phyloP scores from a whole-genome alignment of 108 stramenopile species.

The Stephanodiscus triporus region DNA sequence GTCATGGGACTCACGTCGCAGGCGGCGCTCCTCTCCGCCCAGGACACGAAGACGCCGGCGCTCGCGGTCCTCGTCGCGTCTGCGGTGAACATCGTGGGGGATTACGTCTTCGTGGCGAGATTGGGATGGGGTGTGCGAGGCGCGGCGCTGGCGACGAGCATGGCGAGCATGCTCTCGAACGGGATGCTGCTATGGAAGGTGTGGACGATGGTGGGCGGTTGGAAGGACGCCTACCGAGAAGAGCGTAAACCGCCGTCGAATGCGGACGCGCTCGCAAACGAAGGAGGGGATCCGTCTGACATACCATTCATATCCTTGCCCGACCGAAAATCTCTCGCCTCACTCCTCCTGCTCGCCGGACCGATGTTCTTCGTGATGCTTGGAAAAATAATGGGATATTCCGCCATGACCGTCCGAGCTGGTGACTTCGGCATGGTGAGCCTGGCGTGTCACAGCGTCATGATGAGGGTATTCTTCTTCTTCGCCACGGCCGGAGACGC shows the following conservation, averaged over 20 bases:
- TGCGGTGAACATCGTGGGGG: conserved; percentile 76
- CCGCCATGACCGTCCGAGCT: conserved; percentile 74
- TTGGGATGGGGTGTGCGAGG: conserved; percentile 64
- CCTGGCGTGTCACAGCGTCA: conserved; percentile 86
- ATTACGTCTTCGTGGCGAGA: conserved; percentile 61
- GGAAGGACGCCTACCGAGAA: conserved; percentile 54
- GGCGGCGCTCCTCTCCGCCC: conserved; percentile 70
- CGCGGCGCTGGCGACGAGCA: conserved; percentile 75
- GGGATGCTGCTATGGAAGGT: conserved; percentile 59
- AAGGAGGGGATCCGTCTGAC: conserved; percentile 3
- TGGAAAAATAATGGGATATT: conserved; percentile 79
- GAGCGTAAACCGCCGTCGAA: no score
- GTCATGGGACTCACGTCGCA: conserved; percentile 80
- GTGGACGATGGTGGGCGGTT: conserved; percentile 47
- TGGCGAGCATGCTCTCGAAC: conserved; percentile 57
- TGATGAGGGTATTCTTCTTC: conserved; percentile 93
- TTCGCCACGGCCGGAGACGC: conserved; percentile 92
- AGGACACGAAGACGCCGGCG: conserved; percentile 83
- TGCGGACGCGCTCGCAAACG: background rate
- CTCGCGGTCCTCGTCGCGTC: conserved; percentile 76
- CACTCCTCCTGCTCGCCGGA: conserved; percentile 72
- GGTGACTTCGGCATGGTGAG: conserved; percentile 75
- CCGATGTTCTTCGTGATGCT: conserved; percentile 86
- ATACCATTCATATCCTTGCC: conserved; percentile 73
- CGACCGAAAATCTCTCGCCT: conserved; percentile 54